Evolutionary conservation across 352 stramenopile species (phyloP), one percentile per base, ranked within the genome.

Genomic region (Phytophthora rubi): DNA sequence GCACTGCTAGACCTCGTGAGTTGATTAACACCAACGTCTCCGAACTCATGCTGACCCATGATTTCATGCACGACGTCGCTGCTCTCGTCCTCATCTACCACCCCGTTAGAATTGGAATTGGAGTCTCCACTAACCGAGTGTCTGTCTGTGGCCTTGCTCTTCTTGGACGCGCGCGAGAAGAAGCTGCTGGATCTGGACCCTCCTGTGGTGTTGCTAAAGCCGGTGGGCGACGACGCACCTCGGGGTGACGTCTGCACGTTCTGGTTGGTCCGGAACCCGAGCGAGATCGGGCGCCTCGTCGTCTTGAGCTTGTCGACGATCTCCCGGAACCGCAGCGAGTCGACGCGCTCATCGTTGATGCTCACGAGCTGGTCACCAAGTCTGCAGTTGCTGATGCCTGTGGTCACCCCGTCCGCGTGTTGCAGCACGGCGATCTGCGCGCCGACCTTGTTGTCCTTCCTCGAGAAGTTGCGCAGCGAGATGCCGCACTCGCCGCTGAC

Each of bases 401-500:
- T 90, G 6, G 86, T 92, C 13, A 95, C 81, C 39, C 86, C 85
- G 37, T 93, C 79, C 5, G 85, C 86, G 48, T 93, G 88, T 62
- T 95, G 86, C 62, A 95, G 58, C 35, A 93, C 79, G 10, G 88
- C 87, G 42, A 95, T 92, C 62, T 95, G 88, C 8, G 87, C 86
- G 13, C 88, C 88, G 16, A 91, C 82, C 53, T 91, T 91, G 71
- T 85, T 83, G 47, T 81, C 71, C 30, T 71, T 77, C 26, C 53
- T 55, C 3, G 86, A 90, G 63, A 93, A 94, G 62, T 94, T 93
- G 65, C 86, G 87, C 39, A 95, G 68, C 53, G 88, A 93, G 71
- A 95, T 95, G 53, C 88, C 88, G 56, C 87, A 92, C 68, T 95
- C 88, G 44, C 88, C 88, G 54, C 82, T 91, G 8, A 91, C 82